Evolutionary conservation across 352 stramenopile species (phyloP).

Genomic region (Globisporangium camurandrum): DNA sequence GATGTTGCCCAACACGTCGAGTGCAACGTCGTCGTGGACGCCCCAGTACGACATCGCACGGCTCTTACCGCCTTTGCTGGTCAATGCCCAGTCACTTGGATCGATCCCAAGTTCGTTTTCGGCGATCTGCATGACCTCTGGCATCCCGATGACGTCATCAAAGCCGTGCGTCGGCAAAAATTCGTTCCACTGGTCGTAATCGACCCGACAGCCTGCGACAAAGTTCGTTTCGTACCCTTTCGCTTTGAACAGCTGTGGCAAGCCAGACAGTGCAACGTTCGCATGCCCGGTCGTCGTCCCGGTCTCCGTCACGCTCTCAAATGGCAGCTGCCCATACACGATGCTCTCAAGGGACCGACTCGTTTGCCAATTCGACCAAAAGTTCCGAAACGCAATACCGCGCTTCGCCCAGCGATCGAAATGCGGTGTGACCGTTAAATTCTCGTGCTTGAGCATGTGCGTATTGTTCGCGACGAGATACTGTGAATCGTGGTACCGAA

Average conservation of each 20-base stretch:
- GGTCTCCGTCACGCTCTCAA: slow-evolving; percentile 25
- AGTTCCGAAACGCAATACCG: slow-evolving; percentile 39
- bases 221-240: slow-evolving; percentile 48
- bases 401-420: slow-evolving; percentile 44
- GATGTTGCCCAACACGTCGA: slow-evolving; percentile 37
- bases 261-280: slow-evolving; percentile 21
- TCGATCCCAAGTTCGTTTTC: slow-evolving; percentile 27
- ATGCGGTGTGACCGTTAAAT: slow-evolving; percentile 38
- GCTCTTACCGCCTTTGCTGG: slow-evolving; percentile 7
- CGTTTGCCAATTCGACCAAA: slow-evolving; percentile 55
- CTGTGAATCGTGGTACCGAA: slow-evolving; percentile 41
- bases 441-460: slow-evolving; percentile 14
- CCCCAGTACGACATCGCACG: slow-evolving; percentile 25
- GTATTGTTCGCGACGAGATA: slow-evolving; percentile 34
- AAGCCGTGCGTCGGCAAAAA: slow-evolving; percentile 48
- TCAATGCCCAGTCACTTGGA: slow-evolving; percentile 22
- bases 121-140: slow-evolving; percentile 31
- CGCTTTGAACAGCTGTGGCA: slow-evolving; percentile 42
- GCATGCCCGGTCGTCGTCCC: slow-evolving; percentile 25
- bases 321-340: slow-evolving; percentile 40
- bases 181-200: slow-evolving; percentile 41
- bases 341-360: slow-evolving; percentile 53
- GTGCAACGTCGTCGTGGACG: slow-evolving; percentile 44
- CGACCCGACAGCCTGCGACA: slow-evolving; percentile 28
- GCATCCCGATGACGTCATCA: slow-evolving; percentile 26